Conservation (phyloP, 352 stramenopile species). For the Thraustochytrium sp. region DNA sequence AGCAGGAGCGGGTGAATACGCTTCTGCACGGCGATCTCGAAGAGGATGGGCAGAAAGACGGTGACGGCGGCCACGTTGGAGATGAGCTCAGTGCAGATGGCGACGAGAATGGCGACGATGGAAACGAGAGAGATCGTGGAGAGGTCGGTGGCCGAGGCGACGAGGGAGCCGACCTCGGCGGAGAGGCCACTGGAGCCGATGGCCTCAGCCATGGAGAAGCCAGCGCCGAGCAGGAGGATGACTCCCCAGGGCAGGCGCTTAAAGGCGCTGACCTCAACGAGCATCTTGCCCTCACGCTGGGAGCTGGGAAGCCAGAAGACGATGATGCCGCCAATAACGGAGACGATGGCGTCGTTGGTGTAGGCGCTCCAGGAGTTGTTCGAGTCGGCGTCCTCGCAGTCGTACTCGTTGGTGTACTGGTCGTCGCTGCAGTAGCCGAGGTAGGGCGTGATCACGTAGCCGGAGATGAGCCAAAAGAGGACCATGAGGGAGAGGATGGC, state of each 20-base stretch:
- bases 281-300: neutral
- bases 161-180: neutral
- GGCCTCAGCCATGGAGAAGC: neutral
- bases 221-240: neutral
- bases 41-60: neutral
- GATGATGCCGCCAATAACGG: neutral
- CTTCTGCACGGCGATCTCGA: neutral
- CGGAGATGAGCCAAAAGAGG: neutral
- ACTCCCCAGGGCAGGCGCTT: neutral
- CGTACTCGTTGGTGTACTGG: neutral
- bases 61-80: neutral
- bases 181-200: neutral
- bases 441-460: neutral
- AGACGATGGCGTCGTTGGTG: neutral
- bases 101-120: neutral
- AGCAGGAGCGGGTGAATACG: neutral
- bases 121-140: neutral
- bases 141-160: neutral
- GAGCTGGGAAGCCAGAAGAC: neutral
- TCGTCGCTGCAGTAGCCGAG: neutral
- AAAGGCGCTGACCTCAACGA: neutral
- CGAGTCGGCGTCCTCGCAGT: neutral
- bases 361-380: neutral
- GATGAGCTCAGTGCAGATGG: neutral
- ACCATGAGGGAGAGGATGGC: neutral